Conservation (phyloP, 1,284 basidiomycete species). For the Apiotrichum veenhuisii region DNA sequence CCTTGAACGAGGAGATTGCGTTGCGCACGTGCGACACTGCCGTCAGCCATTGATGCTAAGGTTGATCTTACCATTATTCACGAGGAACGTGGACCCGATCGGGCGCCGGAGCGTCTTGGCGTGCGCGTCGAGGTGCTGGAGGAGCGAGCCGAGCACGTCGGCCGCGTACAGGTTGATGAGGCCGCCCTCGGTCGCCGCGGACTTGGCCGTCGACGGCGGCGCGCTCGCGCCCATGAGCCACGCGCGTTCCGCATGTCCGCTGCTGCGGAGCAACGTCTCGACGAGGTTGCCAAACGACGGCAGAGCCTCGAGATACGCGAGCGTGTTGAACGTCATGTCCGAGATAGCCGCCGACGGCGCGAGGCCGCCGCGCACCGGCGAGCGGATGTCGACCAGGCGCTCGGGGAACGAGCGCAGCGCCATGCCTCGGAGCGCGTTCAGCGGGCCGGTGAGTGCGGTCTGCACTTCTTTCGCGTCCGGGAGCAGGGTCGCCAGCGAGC, state of each 20-base stretch:
- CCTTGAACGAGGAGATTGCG: conserved; percentile 36
- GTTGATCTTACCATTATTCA: conserved; percentile 46
- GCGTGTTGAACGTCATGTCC: conserved; percentile 41
- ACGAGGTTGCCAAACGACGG: conserved; percentile 38
- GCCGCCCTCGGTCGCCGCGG: conserved; percentile 41
- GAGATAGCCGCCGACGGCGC: conserved; percentile 25
- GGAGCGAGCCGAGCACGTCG: conserved; percentile 45
- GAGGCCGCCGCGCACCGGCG: conserved; percentile 12
- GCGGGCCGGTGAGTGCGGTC: conserved; percentile 17
- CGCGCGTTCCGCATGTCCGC: conserved; percentile 43
- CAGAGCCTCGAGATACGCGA: conserved; percentile 45
- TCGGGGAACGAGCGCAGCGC: conserved; percentile 47
- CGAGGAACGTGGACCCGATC: conserved; percentile 38
- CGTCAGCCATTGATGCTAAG: conserved; percentile 1
- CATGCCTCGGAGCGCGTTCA: conserved; percentile 32
- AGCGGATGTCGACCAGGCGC: conserved; percentile 44
- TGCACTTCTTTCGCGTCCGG: conserved; percentile 22
- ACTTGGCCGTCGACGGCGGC: conserved; percentile 32
- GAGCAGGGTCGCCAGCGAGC: conserved; percentile 22
- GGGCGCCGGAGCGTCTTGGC: conserved; percentile 37
- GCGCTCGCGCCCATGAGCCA: conserved; percentile 51
- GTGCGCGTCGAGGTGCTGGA: conserved; percentile 35
- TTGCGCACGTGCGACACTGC: conserved; percentile 49
- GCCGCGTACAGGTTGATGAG: conserved; percentile 46
- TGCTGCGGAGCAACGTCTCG: conserved; percentile 34